These are phyloP conservation scores for Candida berthetii DNA, from an alignment of 805 yeast genomes.

Conservation along the genomic window DNA sequence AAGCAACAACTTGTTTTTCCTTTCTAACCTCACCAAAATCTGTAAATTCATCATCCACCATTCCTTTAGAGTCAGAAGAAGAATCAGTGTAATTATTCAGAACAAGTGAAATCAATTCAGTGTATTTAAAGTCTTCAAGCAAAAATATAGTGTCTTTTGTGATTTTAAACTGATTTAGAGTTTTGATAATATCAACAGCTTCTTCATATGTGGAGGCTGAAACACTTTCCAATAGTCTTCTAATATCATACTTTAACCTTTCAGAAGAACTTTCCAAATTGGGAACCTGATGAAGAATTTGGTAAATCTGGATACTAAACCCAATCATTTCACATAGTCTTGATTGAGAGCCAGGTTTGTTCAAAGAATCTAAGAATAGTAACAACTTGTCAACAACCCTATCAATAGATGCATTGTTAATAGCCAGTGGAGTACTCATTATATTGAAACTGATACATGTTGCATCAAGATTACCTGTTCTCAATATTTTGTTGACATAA, in stretches of 20 bases:
- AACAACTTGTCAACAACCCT: constrained; percentile 5
- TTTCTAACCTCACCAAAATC: constrained; percentile 18
- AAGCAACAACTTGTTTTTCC: not conserved
- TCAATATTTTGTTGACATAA: not conserved
- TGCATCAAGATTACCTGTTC: not conserved
- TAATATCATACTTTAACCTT: constrained; percentile 11
- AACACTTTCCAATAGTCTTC: constrained; percentile 7
- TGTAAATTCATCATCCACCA: constrained; percentile 9
- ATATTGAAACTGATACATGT: not conserved
- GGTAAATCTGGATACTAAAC: not conserved
- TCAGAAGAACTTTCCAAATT: constrained; percentile 9
- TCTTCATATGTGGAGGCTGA: not conserved
- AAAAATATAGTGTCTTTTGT: constrained; percentile 10
- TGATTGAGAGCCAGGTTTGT: not conserved
- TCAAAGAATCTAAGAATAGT: constrained; percentile 1
- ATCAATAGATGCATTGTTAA: not conserved
- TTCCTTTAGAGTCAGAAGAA: not conserved
- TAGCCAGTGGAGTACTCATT: not conserved
- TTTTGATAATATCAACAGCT: not conserved
- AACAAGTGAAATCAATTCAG: not conserved
- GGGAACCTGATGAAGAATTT: not conserved
- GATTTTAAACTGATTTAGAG: constrained; percentile 2
- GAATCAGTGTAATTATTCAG: not conserved
- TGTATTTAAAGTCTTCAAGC: constrained; percentile 7
- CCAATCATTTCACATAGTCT: constrained; percentile 1